Conservation (phyloP, 805 yeast genomes). For the Zygosaccharomyces lentus region DNA sequence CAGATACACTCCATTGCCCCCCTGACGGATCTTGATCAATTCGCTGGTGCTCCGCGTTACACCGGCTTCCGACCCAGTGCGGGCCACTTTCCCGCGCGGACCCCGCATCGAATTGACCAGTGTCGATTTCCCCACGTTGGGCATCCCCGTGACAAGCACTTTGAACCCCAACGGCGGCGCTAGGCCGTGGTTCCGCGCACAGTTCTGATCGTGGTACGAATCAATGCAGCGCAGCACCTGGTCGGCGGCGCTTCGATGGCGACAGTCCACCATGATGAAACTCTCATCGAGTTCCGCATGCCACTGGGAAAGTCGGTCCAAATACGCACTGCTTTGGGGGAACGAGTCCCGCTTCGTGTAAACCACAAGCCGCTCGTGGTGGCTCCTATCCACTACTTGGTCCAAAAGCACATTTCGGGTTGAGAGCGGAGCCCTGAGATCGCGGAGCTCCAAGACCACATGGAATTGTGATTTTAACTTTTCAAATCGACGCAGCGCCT, state of each 20-base stretch:
- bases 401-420: slow-evolving; percentile 80
- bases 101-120: slow-evolving; percentile 68
- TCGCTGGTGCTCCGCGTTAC: slow-evolving; percentile 79
- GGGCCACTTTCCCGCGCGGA: slow-evolving; percentile 58
- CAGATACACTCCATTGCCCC: slow-evolving; percentile 51
- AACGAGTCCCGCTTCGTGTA: slow-evolving; percentile 76
- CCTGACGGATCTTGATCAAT: slow-evolving; percentile 50
- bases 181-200: slow-evolving; percentile 38
- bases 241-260: slow-evolving; percentile 46
- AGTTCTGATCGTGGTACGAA: slow-evolving; percentile 38
- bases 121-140: slow-evolving; percentile 95
- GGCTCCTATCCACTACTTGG: slow-evolving; percentile 46
- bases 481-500: slow-evolving; percentile 64
- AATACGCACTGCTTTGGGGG: slow-evolving; percentile 15
- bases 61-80: slow-evolving; percentile 86
- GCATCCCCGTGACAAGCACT: slow-evolving; percentile 85
- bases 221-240: slow-evolving; percentile 48
- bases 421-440: slow-evolving; percentile 82
- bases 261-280: slow-evolving; percentile 56
- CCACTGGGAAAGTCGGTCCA: slow-evolving; percentile 42
- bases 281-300: slow-evolving; percentile 41
- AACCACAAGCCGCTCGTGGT: slow-evolving; percentile 43
- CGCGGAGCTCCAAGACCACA: slow-evolving; percentile 78
- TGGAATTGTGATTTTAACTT: slow-evolving; percentile 76
- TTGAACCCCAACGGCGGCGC: slow-evolving; percentile 82